A percentile compares a stretch with the other conserved stretches of the same genome.
These are phyloP conservation scores for Candida tropicalis DNA, from an alignment of 1,139 yeast species.

Conservation along the genomic window DNA sequence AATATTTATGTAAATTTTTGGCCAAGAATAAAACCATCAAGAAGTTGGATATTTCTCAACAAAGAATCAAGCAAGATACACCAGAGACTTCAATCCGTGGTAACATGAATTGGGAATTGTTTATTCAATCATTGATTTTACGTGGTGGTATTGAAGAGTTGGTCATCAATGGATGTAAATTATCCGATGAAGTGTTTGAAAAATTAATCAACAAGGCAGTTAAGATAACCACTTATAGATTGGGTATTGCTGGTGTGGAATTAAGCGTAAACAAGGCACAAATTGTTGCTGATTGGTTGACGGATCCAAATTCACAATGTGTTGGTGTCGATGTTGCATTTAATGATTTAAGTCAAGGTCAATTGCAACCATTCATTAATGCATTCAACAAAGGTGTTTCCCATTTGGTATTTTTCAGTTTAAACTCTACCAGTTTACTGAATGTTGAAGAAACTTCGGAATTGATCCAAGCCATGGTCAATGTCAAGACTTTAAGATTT, in stretches of 20 bases:
- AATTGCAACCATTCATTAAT: conserved; percentile 52
- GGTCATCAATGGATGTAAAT: conserved; percentile 77
- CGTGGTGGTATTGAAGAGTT: conserved; percentile 84
- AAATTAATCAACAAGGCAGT: conserved; percentile 57
- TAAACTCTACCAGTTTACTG: conserved; percentile 66
- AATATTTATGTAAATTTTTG: conserved; percentile 69
- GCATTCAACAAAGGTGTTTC: conserved; percentile 37
- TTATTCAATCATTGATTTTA: conserved; percentile 56
- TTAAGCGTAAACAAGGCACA: conserved; percentile 58
- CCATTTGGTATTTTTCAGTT: conserved; percentile 62
- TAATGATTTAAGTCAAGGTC: conserved; percentile 65
- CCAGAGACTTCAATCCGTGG: conserved; percentile 52
- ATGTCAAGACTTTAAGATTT: conserved; percentile 61
- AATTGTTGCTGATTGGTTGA: conserved; percentile 64
- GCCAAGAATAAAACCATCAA: conserved; percentile 57
- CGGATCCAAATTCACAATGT: conserved; percentile 53
- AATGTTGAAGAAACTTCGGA: conserved; percentile 57
- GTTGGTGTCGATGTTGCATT: conserved; percentile 87
- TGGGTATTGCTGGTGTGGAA: conserved; percentile 79
- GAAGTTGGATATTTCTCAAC: conserved; percentile 81
- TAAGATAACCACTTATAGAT: conserved; percentile 57
- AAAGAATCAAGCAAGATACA: conserved; percentile 58
- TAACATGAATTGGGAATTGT: conserved; percentile 75
- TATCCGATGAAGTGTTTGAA: conserved; percentile 54
- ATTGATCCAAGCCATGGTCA: conserved; percentile 52